Evolutionary conservation across 1,284 basidiomycete genomes (phyloP), one percentile per base, ranked within the genome.

Genomic region (Trametes versicolor): DNA sequence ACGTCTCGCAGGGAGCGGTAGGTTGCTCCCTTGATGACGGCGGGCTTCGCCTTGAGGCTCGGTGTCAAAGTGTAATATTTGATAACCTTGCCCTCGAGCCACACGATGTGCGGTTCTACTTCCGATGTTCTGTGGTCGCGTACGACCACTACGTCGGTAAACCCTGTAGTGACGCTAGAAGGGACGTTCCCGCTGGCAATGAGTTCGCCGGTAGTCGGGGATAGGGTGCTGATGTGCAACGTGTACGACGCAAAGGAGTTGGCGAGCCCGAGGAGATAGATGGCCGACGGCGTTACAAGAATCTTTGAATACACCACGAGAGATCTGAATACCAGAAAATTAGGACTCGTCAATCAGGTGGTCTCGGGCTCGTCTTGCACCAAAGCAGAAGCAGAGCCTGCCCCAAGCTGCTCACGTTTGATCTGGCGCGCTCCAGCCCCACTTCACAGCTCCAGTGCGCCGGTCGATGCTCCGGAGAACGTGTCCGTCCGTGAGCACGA

Each of bases 221-320:
- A 81, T 17, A 94, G 76, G 2, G 87, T 79, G 17, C 87, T 86
- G 67, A 93, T 79, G 64, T 92, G 86, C 1, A 96, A 75, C 13
- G 88, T 91, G 71, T 89, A 88, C 0, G 87, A 85, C 1, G 82
- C 78, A 64, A 86, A 78, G 0, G 88, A 88, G 68, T 88, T 90
- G 2, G 88, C 81, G 32, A 93, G 79, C 0, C 92, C 93, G 23
- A 93, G 76, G n/a, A 87, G 80, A 72, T 92, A 94, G 29, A 94
- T 76, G 0, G 87, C 79, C 2, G 80, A 76, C 4, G 80, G 75
- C 1, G 88, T 87, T 0, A 83, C 69, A 13, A 88, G 74, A 29
- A 96, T 72, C 62, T 87, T 84, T 10, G 89, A 87, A 76, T 91
- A 88, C 17, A 90, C 79, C 6, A 89, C 82, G 6, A 87, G 82